A percentile compares a stretch with the other conserved stretches of the same genome.
These are phyloP conservation scores for Xylariaceae sp. DNA, from an alignment of 2,329 filamentous ascomycete genomes.

Conservation along the genomic window DNA sequence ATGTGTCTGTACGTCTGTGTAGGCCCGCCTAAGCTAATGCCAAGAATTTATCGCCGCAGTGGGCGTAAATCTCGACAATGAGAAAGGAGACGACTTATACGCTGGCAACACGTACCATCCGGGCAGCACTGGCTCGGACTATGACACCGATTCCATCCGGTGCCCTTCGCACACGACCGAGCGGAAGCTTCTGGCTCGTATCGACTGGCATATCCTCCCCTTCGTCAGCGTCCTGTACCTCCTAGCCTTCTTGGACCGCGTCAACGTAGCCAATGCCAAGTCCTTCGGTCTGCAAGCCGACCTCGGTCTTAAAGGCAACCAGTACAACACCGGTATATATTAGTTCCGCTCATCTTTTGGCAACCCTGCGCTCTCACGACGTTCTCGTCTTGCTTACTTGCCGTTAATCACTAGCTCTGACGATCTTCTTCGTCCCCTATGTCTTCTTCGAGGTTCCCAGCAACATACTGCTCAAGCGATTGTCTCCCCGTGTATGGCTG, in stretches of 20 bases:
- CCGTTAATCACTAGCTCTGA: conserved; percentile 44
- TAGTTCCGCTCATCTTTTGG: background rate
- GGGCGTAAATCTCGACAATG: conserved; percentile 24
- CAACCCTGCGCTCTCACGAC: background rate
- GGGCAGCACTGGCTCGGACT: conserved; percentile 27
- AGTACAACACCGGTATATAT: conserved; percentile 62
- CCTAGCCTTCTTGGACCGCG: conserved; percentile 48
- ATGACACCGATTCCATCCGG: conserved; percentile 31
- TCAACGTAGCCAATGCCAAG: conserved; percentile 76
- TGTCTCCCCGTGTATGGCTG: conserved; percentile 48
- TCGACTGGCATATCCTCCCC: conserved; percentile 68
- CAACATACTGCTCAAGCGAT: conserved; percentile 65
- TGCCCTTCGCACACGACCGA: conserved; percentile 58
- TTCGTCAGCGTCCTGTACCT: conserved; percentile 62
- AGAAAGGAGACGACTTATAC: conserved; percentile 21
- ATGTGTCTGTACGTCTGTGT: background rate
- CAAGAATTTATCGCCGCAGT: background rate
- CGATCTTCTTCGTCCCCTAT: conserved; percentile 80
- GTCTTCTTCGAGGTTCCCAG: conserved; percentile 68
- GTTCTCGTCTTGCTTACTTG: conserved; percentile 18
- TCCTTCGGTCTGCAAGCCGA: conserved; percentile 63
- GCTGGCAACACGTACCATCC: conserved; percentile 31
- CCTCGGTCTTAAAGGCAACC: conserved; percentile 51
- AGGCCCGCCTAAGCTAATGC: conserved; percentile 14
- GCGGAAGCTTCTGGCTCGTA: conserved; percentile 61